A percentile compares a stretch with the other conserved stretches of the same genome.
phyloP scores from a whole-genome alignment of 257 asterid genomes.

The Striga asiatica region DNA sequence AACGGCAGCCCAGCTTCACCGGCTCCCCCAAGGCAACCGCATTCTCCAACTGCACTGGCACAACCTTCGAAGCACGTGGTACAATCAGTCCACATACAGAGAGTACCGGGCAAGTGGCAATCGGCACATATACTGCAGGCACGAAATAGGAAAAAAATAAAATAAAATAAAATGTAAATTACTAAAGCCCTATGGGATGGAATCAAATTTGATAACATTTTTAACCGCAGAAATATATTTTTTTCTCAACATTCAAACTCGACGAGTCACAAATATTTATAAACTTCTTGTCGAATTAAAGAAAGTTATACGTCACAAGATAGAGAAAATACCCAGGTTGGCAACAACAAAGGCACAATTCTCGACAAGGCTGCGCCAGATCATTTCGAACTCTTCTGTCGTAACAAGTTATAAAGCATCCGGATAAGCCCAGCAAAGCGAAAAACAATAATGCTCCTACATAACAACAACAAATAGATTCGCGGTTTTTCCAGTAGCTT shows the following conservation, averaged over 20 bases:
- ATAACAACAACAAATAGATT: neutral
- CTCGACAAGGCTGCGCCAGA: slow-evolving; percentile 97
- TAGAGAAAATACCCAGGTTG: slow-evolving; percentile 71
- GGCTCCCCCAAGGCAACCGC: slow-evolving; percentile 94
- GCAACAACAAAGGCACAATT: slow-evolving; percentile 90
- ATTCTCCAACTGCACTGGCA: slow-evolving; percentile 71
- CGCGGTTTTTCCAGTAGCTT: neutral
- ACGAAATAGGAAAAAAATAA: neutral
- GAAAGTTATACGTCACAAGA: slow-evolving; percentile 5
- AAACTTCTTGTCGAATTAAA: too few species aligned
- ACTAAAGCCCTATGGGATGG: too few species aligned
- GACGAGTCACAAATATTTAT: too few species aligned
- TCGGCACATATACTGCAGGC: slow-evolving; percentile 90
- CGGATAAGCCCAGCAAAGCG: slow-evolving; percentile 83
- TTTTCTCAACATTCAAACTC: too few species aligned
- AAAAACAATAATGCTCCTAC: slow-evolving; percentile 89
- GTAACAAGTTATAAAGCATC: slow-evolving; percentile 92
- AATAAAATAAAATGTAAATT: neutral
- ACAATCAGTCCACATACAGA: slow-evolving; percentile 98
- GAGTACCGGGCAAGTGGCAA: slow-evolving; percentile 98
- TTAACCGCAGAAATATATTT: too few species aligned
- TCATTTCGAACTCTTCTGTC: slow-evolving; percentile 95
- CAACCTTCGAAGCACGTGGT: slow-evolving; percentile 91
- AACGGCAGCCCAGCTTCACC: slow-evolving; percentile 96
- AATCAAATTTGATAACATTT: too few species aligned